A percentile compares a stretch with the other conserved stretches of the same genome.
These are phyloP conservation scores for Crithidia mellificae DNA, from an alignment of 208 protist genomes.

Conservation along the genomic window DNA sequence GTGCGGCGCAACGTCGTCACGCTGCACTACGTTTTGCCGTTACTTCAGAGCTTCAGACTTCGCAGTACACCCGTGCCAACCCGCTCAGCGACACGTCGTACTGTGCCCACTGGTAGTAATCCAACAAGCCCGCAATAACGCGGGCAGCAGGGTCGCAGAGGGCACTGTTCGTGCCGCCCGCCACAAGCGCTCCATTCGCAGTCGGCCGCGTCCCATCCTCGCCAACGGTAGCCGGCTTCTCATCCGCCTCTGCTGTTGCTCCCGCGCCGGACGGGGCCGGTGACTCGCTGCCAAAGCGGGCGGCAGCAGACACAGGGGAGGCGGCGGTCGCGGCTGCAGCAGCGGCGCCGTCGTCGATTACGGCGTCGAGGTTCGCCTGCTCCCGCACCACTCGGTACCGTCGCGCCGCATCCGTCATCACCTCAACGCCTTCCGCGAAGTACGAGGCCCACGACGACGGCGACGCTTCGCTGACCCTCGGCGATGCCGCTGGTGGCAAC, in stretches of 20 bases:
- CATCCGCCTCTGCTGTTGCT: slow-evolving; percentile 6
- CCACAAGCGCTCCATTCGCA: slow-evolving; percentile 21
- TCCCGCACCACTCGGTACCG: slow-evolving; percentile 71
- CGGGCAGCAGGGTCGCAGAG: slow-evolving; percentile 37
- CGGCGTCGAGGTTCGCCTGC: slow-evolving; percentile 49
- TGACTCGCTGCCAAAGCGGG: neutral
- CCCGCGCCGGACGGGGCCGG: slow-evolving; percentile 3
- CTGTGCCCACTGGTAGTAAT: slow-evolving; percentile 91
- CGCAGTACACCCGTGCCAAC: slow-evolving; percentile 67
- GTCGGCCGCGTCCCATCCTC: slow-evolving; percentile 4
- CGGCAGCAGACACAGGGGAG: neutral
- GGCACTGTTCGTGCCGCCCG: slow-evolving; percentile 44
- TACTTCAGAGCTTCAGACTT: too few species aligned
- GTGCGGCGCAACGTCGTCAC: too few species aligned
- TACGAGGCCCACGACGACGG: slow-evolving; percentile 28
- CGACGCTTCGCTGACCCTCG: neutral
- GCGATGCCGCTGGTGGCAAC: too few species aligned
- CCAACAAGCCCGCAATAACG: slow-evolving; percentile 66
- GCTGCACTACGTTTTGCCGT: too few species aligned
- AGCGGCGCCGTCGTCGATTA: slow-evolving; percentile 31
- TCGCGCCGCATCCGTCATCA: slow-evolving; percentile 59
- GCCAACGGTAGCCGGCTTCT: too few species aligned
- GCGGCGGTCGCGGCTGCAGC: neutral
- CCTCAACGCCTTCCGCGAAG: slow-evolving; percentile 40
- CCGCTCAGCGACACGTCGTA: slow-evolving; percentile 66